A percentile compares a stretch with the other conserved stretches of the same genome.
Conservation (phyloP, 148 eudicot genomes). For the Fagopyrum homotropicum region DNA sequence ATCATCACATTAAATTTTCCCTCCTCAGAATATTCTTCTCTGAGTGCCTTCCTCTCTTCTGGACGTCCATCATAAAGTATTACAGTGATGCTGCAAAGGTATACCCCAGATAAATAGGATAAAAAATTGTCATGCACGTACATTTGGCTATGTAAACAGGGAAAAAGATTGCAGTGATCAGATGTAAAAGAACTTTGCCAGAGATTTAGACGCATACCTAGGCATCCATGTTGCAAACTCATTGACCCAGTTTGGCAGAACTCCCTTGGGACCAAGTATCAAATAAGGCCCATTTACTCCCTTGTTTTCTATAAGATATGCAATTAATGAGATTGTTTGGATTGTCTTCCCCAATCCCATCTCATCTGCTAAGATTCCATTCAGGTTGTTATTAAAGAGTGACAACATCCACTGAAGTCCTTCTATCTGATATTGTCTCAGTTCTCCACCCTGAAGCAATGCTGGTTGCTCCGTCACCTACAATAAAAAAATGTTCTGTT, state of each 20-base stretch:
- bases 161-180: background rate
- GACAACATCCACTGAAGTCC: slow-evolving; percentile 99
- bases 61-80: slow-evolving; percentile 84
- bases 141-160: background rate
- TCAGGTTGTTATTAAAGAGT: slow-evolving; percentile 86
- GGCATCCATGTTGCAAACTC: slow-evolving; percentile 94
- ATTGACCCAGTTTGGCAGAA: slow-evolving; percentile 85
- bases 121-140: background rate
- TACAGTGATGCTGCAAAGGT: slow-evolving; percentile 62
- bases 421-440: slow-evolving; percentile 89
- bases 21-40: slow-evolving; percentile 81
- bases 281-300: slow-evolving; percentile 89
- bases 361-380: slow-evolving; percentile 98
- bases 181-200: background rate
- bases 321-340: slow-evolving; percentile 87
- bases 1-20: slow-evolving; percentile 83
- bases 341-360: slow-evolving; percentile 99
- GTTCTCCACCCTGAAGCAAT: slow-evolving; percentile 98
- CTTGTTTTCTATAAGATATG: slow-evolving; percentile 84
- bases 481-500: slow-evolving; percentile 13
- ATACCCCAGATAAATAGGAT: slow-evolving; percentile 16
- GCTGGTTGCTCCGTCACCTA: slow-evolving; percentile 98
- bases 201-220: slow-evolving; percentile 35
- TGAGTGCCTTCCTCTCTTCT: slow-evolving; percentile 75
- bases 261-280: slow-evolving; percentile 98